Evolutionary conservation across 1,284 basidiomycete species (phyloP), one percentile per base, ranked within the genome.

Genomic region (Phellopilus nigrolimitatus): DNA sequence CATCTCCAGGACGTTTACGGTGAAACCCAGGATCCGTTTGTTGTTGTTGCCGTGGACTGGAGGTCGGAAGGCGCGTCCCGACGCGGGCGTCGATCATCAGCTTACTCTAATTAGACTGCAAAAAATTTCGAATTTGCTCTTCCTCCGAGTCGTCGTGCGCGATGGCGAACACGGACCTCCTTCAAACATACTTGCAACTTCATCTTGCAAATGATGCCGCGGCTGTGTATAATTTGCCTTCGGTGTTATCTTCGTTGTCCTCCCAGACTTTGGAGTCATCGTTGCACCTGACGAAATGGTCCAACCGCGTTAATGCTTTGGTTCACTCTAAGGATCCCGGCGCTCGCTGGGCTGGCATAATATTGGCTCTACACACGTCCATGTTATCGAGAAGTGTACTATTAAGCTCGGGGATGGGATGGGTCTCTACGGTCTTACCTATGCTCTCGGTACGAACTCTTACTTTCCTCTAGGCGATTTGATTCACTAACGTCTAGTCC

Each of bases 271-370:
- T 91, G 39, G 49, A 61, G 6, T 75, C 83, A 0, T 88, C 85
- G 3, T 59, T 79, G 3, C 81, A 88, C 62, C 69, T 80, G 6
- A 68, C 78, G 51, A 89, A 88, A 74, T 91, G 87, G 87, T 71
- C 73, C 5, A 71, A 74, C 15, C 76, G 88, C 49, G 69, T 89
- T 52, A 80, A 77, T 58, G 80, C 86, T 3, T 69, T 91, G 38
- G 70, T 91, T 40, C 82, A 84, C 58, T 82, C 88, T 10, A 88
- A 84, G 65, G 79, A 87, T 56, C 63, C 80, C 9, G 80, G 77
- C 40, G 79, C 76, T 53, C 77, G 84, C 54, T 91, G 88, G 88
- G 79, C 82, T 19, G 88, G 85, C 12, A 69, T 90, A 25, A 84
- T 77, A 59, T 66, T 91, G 36, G 88, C 88, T 2, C 68, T 81